Evolutionary conservation across 1,284 basidiomycete species (phyloP).

Genomic region (Pseudozyma sp.): DNA sequence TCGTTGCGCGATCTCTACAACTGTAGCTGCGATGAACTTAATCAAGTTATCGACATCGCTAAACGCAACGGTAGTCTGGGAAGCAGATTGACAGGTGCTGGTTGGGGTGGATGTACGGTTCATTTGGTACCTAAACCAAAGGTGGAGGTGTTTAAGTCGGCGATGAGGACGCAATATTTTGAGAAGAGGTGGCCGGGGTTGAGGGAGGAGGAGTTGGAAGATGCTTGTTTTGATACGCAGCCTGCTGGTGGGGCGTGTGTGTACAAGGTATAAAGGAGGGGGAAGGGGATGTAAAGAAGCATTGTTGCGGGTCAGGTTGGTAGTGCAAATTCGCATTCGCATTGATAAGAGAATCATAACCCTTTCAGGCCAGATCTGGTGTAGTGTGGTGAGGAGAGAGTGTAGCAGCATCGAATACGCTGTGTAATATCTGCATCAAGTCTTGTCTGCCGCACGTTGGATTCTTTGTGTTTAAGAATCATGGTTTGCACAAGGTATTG

Average conservation of each 20-base stretch:
- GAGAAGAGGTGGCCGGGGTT: constrained; percentile 45
- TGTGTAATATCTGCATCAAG: too few species aligned
- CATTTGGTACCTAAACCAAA: constrained; percentile 61
- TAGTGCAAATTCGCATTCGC: background rate
- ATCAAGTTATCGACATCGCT: constrained; percentile 60
- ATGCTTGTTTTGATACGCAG: constrained; percentile 62
- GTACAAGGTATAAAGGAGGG: constrained; percentile 31
- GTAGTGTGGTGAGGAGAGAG: too few species aligned
- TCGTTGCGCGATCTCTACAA: constrained; percentile 60
- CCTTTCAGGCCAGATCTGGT: too few species aligned
- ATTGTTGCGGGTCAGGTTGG: too few species aligned
- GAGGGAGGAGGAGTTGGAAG: constrained; percentile 42
- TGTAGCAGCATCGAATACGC: too few species aligned
- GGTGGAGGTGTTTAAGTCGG: constrained; percentile 50
- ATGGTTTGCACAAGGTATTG: too few species aligned
- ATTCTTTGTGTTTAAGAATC: too few species aligned
- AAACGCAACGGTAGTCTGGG: constrained; percentile 60
- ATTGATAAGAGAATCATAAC: too few species aligned
- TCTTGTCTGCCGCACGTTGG: too few species aligned
- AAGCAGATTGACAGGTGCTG: constrained; percentile 63
- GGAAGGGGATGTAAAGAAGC: background rate
- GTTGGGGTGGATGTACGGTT: constrained; percentile 68
- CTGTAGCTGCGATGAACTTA: constrained; percentile 62
- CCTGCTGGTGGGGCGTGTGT: constrained; percentile 66
- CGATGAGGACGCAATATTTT: constrained; percentile 56